phyloP scores from a whole-genome alignment of 2,329 filamentous ascomycete species.

The Trichoderma atroviride region DNA sequence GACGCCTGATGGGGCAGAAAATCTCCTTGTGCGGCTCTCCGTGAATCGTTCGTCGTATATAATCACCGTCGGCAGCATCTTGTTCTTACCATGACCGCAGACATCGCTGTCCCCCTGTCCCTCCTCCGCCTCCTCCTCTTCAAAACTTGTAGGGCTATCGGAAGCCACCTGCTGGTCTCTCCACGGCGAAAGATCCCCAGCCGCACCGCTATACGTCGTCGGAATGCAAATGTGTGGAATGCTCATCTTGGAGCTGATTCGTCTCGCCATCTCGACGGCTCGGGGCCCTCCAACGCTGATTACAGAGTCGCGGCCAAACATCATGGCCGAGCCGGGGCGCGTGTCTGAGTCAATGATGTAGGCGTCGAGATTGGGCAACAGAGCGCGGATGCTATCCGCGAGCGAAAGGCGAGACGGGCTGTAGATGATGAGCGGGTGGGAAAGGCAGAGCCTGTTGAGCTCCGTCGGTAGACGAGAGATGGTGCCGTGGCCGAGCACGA shows the following conservation, averaged over 20 bases:
- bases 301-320: constrained; percentile 54
- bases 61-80: constrained; percentile 37
- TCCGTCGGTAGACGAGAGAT: constrained; percentile 40
- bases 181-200: constrained; percentile 38
- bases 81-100: not conserved
- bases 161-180: not conserved
- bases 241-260: constrained; percentile 54
- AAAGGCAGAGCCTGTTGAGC: constrained; percentile 38
- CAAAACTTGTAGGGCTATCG: not conserved
- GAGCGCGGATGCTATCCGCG: constrained; percentile 39
- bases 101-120: not conserved
- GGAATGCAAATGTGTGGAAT: constrained; percentile 62
- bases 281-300: constrained; percentile 65
- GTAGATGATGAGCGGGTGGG: constrained; percentile 43
- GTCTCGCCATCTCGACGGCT: constrained; percentile 61
- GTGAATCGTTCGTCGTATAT: constrained; percentile 46
- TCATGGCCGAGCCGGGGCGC: constrained; percentile 35
- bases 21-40: constrained; percentile 32
- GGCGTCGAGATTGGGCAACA: constrained; percentile 40
- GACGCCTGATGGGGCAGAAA: constrained; percentile 36
- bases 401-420: constrained; percentile 44
- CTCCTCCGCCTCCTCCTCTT: not conserved
- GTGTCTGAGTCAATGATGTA: constrained; percentile 40
- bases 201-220: constrained; percentile 62
- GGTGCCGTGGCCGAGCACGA: constrained; percentile 42